Evolutionary conservation across 1,284 basidiomycete species (phyloP).

Genomic region (Mycena citricolor): DNA sequence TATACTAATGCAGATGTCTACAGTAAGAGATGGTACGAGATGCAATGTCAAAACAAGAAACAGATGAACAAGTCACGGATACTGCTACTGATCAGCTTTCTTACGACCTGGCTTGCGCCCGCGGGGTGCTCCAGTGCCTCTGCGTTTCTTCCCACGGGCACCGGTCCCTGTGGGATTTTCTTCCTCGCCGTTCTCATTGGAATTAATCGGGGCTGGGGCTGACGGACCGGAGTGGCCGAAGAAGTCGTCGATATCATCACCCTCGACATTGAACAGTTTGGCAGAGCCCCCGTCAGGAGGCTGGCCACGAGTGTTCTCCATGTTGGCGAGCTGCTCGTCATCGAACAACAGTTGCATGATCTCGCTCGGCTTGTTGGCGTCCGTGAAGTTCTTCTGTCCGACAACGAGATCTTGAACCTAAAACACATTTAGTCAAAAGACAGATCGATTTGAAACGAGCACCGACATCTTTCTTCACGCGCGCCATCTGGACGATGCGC

Average conservation of each 20-base stretch:
- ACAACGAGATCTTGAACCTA: constrained; percentile 99
- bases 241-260: constrained; percentile 66
- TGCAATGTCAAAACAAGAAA: background rate
- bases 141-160: constrained; percentile 47
- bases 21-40: too few species aligned
- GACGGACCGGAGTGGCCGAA: constrained; percentile 54
- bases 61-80: background rate
- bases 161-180: constrained; percentile 27
- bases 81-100: constrained; percentile 12
- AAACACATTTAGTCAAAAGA: constrained; percentile 16
- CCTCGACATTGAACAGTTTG: constrained; percentile 38
- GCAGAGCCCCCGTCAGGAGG: constrained; percentile 40
- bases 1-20: constrained; percentile 21
- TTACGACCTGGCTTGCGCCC: constrained; percentile 43
- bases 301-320: constrained; percentile 52
- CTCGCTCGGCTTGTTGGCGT: constrained; percentile 94
- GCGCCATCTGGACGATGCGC: constrained; percentile 91
- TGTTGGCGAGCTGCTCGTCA: constrained; percentile 82
- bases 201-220: background rate
- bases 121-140: constrained; percentile 40
- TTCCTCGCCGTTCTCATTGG: constrained; percentile 25
- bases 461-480: constrained; percentile 93
- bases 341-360: constrained; percentile 95
- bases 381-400: constrained; percentile 88
- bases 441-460: constrained; percentile 28